Conservation (phyloP, 257 asterid genomes). For the Eucommia ulmoides region DNA sequence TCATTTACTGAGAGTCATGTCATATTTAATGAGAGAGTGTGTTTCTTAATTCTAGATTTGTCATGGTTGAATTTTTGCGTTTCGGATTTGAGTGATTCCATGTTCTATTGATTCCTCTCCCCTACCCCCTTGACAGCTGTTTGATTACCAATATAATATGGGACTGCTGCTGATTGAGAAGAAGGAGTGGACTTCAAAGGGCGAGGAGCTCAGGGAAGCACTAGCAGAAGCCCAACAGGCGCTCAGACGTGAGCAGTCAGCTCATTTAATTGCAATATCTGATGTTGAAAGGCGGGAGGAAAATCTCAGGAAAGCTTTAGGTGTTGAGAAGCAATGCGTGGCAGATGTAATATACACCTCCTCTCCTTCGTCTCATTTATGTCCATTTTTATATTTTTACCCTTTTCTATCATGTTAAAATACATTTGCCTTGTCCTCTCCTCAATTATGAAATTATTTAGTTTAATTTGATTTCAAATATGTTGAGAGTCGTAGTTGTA, state of each 20-base stretch:
- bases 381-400: neutral
- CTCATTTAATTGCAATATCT: constrained; percentile 49
- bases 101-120: constrained; percentile 2
- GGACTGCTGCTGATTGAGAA: constrained; percentile 85
- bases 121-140: too few relatives aligned
- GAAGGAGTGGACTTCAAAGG: constrained; percentile 63
- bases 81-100: neutral
- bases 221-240: constrained; percentile 52
- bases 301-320: constrained; percentile 56
- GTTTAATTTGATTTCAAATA: too few relatives aligned
- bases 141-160: constrained; percentile 79
- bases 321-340: constrained; percentile 54
- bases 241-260: constrained; percentile 68
- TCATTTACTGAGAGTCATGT: too few relatives aligned
- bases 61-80: neutral
- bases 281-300: constrained; percentile 74
- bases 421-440: too few relatives aligned
- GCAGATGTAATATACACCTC: constrained; percentile 38
- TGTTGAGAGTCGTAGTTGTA: too few relatives aligned
- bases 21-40: neutral
- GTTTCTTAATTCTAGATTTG: too few relatives aligned
- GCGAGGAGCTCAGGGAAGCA: constrained; percentile 47
- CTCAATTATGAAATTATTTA: too few relatives aligned
- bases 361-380: neutral
- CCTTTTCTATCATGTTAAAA: too few relatives aligned